These are phyloP conservation scores for Chrysoporthe puriensis DNA, from an alignment of 2,329 filamentous ascomycete genomes.

Conservation along the genomic window DNA sequence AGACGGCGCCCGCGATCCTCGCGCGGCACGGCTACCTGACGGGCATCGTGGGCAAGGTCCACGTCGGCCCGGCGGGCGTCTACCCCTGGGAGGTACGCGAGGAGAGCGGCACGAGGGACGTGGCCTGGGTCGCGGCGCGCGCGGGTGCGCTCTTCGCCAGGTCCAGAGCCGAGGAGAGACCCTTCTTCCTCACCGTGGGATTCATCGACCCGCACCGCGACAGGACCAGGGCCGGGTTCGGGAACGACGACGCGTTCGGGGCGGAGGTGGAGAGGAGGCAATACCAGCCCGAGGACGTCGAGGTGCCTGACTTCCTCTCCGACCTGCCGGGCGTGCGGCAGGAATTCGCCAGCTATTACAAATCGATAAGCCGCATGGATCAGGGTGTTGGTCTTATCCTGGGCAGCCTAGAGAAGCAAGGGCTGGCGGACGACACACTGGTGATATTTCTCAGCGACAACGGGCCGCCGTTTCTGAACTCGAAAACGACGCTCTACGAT, in stretches of 20 bases:
- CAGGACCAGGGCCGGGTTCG: conserved; percentile 45
- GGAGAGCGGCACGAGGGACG: conserved; percentile 45
- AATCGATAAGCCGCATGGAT: conserved; percentile 47
- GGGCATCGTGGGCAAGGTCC: conserved; percentile 50
- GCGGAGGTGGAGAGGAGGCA: conserved; percentile 29
- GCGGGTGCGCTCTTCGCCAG: conserved; percentile 43
- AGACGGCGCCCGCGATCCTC: conserved; percentile 45
- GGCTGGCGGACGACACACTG: conserved; percentile 43
- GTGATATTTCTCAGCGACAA: conserved; percentile 54
- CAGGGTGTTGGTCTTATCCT: conserved; percentile 46
- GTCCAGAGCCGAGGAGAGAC: conserved; percentile 36
- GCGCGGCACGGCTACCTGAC: conserved; percentile 45
- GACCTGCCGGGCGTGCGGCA: conserved; percentile 44
- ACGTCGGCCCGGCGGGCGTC: conserved; percentile 43
- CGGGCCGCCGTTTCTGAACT: conserved; percentile 54
- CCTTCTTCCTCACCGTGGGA: conserved; percentile 51
- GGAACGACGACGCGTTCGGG: conserved; percentile 38
- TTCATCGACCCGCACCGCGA: conserved; percentile 53
- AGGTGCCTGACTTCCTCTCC: conserved; percentile 45
- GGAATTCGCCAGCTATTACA: conserved; percentile 49
- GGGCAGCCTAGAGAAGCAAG: conserved; percentile 37
- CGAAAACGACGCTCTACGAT: conserved; percentile 55
- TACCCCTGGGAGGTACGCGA: conserved; percentile 46
- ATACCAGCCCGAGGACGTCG: conserved; percentile 39
- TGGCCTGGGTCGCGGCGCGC: conserved; percentile 45